phyloP scores from a whole-genome alignment of 208 protist species.

The Wallacemonas rigidus region DNA sequence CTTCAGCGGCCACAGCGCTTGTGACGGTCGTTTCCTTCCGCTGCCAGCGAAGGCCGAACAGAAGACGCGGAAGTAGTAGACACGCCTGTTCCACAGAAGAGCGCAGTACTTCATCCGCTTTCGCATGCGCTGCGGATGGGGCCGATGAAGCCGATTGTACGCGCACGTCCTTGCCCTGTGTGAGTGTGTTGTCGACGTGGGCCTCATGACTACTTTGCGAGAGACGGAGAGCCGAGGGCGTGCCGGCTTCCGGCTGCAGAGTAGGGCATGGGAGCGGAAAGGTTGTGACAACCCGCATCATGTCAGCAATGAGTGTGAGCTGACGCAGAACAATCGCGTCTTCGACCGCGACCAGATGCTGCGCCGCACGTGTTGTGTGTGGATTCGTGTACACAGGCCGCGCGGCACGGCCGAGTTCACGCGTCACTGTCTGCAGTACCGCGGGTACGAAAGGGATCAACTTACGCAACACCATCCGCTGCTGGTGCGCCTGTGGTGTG shows the following conservation, averaged over 20 bases:
- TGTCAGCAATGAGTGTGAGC: constrained; percentile 27
- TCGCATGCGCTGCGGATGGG: background rate
- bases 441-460: constrained; percentile 25
- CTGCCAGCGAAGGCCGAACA: constrained; percentile 41
- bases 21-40: background rate
- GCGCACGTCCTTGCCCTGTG: background rate
- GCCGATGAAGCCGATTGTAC: background rate
- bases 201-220: too few relatives aligned
- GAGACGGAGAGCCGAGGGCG: background rate
- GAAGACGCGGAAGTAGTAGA: constrained; percentile 30
- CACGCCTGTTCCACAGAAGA: constrained; percentile 29
- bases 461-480: constrained; percentile 20
- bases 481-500: constrained; percentile 8
- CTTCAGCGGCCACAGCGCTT: background rate
- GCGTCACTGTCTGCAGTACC: constrained; percentile 29
- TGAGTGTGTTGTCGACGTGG: background rate
- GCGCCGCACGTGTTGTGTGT: background rate
- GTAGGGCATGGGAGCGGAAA: constrained; percentile 2
- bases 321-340: constrained; percentile 22
- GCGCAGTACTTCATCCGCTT: constrained; percentile 3
- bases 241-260: background rate
- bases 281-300: constrained; percentile 11
- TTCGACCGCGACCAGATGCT: background rate
- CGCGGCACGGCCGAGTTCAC: background rate
- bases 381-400: background rate